Evolutionary conservation across 371 early-diverging fungal species (phyloP), one percentile per base, ranked within the genome.

Genomic region (Circinella umbellata): DNA sequence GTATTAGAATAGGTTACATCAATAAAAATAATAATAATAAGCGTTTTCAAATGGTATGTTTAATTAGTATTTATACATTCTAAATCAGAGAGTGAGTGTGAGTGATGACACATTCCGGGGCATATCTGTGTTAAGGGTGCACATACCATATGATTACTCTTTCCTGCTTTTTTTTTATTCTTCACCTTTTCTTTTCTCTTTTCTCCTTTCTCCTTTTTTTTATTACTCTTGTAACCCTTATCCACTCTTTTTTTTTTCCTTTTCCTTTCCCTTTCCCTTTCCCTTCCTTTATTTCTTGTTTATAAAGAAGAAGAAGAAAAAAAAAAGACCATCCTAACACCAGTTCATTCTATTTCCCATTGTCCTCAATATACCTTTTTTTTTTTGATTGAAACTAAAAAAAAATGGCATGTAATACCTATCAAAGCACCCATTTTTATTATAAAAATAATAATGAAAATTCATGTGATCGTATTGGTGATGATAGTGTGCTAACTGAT

Each of bases 401-500:
- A 34, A 57, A 27, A 5, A 57, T 57, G 57, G 57, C 57, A 5
- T 57, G 27, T 57, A 18, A 57, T 57, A 57, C 35, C 4, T 35
- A 55, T 35, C n/a, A n/a, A n/a, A 8, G 4, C 34, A 35, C 11
- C 4, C 62, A 61, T 39, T 4, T 9, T 20, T 4, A 18, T 66
- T 9, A 47, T 14, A 91, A 20, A 86, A 80, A 74, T 27, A 27
- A 27, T 27, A 27, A 27, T 27, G 27, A 27, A 27, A 27, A 27
- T 1, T 27, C 27, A 27, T 27, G 27, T 27, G 27, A 27, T 27
- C 27, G 27, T 27, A 27, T 27, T 27, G 27, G 27, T 27, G 2
- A 2, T 27, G 27, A 27, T 27, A 27, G 27, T 27, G 27, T 27
- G 27, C 0, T 27, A 88, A 89, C 82, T 14, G 74, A 74, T 42